phyloP scores from a whole-genome alignment of 306 rosid species.

The Rosa persica region DNA sequence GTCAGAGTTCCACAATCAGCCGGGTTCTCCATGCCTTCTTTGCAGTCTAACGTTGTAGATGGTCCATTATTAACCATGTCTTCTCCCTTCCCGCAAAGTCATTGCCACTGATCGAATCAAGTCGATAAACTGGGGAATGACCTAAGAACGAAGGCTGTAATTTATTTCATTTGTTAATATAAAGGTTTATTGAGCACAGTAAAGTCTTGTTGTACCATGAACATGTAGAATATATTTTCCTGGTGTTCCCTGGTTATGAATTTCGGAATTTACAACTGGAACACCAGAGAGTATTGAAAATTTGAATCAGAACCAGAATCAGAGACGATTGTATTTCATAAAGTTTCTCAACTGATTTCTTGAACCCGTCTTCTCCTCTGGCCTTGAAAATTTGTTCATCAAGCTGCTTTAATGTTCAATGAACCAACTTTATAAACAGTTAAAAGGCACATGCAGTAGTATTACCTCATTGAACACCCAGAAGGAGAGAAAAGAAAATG shows the following conservation, averaged over 20 bases:
- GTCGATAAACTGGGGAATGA: background rate
- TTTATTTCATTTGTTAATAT: slow-evolving; percentile 6
- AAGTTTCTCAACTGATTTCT: background rate
- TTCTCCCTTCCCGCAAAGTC: slow-evolving; percentile 59
- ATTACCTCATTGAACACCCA: background rate
- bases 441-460: background rate
- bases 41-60: slow-evolving; percentile 75
- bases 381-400: background rate
- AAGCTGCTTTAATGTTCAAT: background rate
- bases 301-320: background rate
- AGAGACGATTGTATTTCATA: background rate
- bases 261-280: background rate
- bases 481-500: too few relatives aligned
- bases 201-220: slow-evolving; percentile 1
- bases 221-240: slow-evolving; percentile 7
- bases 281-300: background rate
- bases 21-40: slow-evolving; percentile 66
- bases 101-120: slow-evolving; percentile 49
- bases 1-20: slow-evolving; percentile 58
- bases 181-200: slow-evolving; percentile 6
- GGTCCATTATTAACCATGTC: slow-evolving; percentile 63
- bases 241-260: background rate
- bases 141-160: background rate
- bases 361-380: background rate
- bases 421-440: background rate